A percentile compares a stretch with the other conserved stretches of the same genome.
Conservation (phyloP, 2,329 filamentous ascomycete genomes). For the Endothia cerciana region DNA sequence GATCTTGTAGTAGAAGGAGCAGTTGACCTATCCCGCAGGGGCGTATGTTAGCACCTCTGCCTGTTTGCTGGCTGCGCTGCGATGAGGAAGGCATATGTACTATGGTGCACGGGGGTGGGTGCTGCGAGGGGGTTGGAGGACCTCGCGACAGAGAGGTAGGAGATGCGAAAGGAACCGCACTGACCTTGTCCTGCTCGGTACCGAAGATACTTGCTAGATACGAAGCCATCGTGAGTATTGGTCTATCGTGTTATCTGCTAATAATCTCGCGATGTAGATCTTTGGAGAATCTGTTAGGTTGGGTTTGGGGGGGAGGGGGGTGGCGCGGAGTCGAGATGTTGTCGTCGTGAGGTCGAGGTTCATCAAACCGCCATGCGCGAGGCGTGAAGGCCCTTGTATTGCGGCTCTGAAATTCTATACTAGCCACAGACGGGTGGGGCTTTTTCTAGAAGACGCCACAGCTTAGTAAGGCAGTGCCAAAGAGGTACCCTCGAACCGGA, state of each 20-base stretch:
- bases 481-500: not conserved
- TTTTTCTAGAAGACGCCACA: slow-evolving; percentile 16
- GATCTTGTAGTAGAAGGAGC: slow-evolving; percentile 99
- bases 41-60: slow-evolving; percentile 31
- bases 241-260: not conserved
- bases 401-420: slow-evolving; percentile 6
- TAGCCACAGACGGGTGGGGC: slow-evolving; percentile 8
- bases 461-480: slow-evolving; percentile 2
- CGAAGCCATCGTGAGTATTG: slow-evolving; percentile 73
- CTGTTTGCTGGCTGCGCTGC: not conserved
- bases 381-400: not conserved
- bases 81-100: not conserved
- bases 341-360: not conserved
- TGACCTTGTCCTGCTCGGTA: slow-evolving; percentile 91
- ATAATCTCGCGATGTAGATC: not conserved
- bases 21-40: slow-evolving; percentile 70
- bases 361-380: not conserved
- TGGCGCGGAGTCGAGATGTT: not conserved
- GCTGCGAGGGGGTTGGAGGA: no score
- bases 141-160: not conserved
- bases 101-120: no score
- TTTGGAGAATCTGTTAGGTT: no score
- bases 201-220: slow-evolving; percentile 99
- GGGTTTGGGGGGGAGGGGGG: not conserved
- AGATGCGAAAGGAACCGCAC: slow-evolving; percentile 7